A percentile compares a stretch with the other conserved stretches of the same genome.
Conservation (phyloP, 78 protist species). For the Planoprotostelium fungivorum region DNA sequence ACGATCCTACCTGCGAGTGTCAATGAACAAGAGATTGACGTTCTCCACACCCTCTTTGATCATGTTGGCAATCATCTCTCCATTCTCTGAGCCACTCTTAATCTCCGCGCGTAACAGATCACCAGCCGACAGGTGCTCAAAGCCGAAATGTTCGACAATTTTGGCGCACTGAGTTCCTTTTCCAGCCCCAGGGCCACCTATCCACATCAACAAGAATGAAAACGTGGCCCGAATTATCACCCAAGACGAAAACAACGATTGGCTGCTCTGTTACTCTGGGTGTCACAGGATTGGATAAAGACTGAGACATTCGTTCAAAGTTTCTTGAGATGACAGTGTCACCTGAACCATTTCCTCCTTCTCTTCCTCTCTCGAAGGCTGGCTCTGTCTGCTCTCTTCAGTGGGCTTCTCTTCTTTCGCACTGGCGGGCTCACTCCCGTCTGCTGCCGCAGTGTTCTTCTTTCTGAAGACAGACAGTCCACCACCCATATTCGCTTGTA, state of each 20-base stretch:
- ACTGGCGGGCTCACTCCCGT: no score
- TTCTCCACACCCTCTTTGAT: slow-evolving; percentile 41
- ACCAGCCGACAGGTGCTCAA: slow-evolving; percentile 85
- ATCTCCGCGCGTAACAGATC: slow-evolving; percentile 85
- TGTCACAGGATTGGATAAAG: no score
- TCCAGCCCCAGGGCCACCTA: slow-evolving; percentile 66
- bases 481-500: no score
- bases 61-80: slow-evolving; percentile 63
- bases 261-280: no score
- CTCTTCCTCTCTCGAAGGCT: no score
- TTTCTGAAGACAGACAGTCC: no score
- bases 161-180: slow-evolving; percentile 81
- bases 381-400: no score
- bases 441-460: no score
- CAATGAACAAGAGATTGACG: not conserved
- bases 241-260: not conserved
- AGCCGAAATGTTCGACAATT: slow-evolving; percentile 69
- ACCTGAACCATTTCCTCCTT: no score
- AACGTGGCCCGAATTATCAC: not conserved
- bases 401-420: no score
- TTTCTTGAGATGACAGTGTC: no score
- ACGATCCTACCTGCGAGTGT: slow-evolving; percentile 34
- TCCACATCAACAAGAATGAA: not conserved
- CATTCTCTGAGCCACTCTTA: slow-evolving; percentile 48
- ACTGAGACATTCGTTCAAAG: no score